phyloP scores from a whole-genome alignment of 2,329 filamentous ascomycete species.

The Penicillium psychrosexuale region DNA sequence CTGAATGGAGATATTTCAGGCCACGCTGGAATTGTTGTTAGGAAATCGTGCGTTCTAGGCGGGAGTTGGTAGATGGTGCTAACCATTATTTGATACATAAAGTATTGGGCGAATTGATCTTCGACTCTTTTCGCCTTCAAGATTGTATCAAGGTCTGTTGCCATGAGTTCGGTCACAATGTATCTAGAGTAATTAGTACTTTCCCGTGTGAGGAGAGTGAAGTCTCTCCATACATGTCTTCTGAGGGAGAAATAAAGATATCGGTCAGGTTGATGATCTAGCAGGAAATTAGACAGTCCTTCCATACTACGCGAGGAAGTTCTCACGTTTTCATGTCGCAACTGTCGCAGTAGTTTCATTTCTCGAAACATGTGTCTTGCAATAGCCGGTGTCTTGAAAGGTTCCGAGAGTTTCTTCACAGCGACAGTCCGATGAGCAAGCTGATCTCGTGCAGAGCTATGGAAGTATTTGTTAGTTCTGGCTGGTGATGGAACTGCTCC shows the following conservation, averaged over 20 bases:
- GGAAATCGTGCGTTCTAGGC: not conserved
- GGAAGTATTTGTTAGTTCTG: slow-evolving; percentile 4
- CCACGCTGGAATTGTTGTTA: slow-evolving; percentile 63
- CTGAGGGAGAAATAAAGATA: slow-evolving; percentile 97
- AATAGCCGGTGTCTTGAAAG: slow-evolving; percentile 96
- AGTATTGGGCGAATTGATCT: slow-evolving; percentile 99
- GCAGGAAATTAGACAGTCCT: slow-evolving; percentile 18
- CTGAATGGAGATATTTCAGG: slow-evolving; percentile 97
- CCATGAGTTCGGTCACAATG: slow-evolving; percentile 95
- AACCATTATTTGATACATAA: slow-evolving; percentile 97
- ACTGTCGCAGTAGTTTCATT: slow-evolving; percentile 91
- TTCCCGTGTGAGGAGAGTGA: not conserved
- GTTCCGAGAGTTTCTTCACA: slow-evolving; percentile 99
- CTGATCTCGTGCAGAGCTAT: slow-evolving; percentile 91
- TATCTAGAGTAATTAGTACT: slow-evolving; percentile 58
- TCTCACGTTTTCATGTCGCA: slow-evolving; percentile 90
- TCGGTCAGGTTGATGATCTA: slow-evolving; percentile 96
- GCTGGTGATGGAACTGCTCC: not conserved
- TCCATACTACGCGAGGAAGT: not conserved
- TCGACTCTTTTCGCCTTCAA: slow-evolving; percentile 91
- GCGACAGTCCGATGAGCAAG: slow-evolving; percentile 93
- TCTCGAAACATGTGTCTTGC: slow-evolving; percentile 97
- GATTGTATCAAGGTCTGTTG: slow-evolving; percentile 91
- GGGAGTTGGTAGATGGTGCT: not conserved
- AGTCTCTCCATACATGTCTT: slow-evolving; percentile 80